phyloP scores from a whole-genome alignment of 1,284 basidiomycete genomes.

The Boletus sp. region DNA sequence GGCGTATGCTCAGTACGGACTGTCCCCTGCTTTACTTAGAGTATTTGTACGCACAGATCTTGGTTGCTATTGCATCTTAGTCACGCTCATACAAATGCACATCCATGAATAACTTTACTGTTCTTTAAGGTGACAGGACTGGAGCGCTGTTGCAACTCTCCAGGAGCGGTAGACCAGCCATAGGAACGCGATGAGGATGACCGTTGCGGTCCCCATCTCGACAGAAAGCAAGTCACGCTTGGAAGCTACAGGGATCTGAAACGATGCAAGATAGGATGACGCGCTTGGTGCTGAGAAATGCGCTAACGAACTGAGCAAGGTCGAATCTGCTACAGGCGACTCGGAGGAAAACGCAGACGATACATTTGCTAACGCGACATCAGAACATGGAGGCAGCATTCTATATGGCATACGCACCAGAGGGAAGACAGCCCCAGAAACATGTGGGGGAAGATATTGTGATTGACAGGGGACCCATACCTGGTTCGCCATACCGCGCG shows the following conservation, averaged over 20 bases:
- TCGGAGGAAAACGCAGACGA: slow-evolving; percentile 10
- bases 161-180: slow-evolving; percentile 26
- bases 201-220: slow-evolving; percentile 25
- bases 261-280: slow-evolving; percentile 8
- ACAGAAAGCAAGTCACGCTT: slow-evolving; percentile 22
- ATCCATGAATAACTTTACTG: slow-evolving; percentile 16
- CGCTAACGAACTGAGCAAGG: slow-evolving; percentile 18
- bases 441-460: slow-evolving; percentile 22
- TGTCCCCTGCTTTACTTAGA: slow-evolving; percentile 9
- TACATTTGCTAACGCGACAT: slow-evolving; percentile 11
- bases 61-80: slow-evolving; percentile 21
- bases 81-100: slow-evolving; percentile 12
- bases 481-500: slow-evolving; percentile 29
- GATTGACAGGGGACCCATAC: slow-evolving; percentile 12
- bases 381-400: not conserved
- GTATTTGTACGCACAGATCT: slow-evolving; percentile 35
- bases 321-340: slow-evolving; percentile 20
- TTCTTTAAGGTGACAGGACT: slow-evolving; percentile 24
- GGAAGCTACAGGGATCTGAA: slow-evolving; percentile 27
- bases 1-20: slow-evolving; percentile 11
- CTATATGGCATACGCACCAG: slow-evolving; percentile 17
- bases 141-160: slow-evolving; percentile 17
- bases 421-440: slow-evolving; percentile 30
- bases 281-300: slow-evolving; percentile 19
- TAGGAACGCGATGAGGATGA: slow-evolving; percentile 27